Percentiles rank a stretch among this genome's conserved stretches.
Evolutionary conservation across 495 filamentous ascomycete species (phyloP).

Genomic region (Trichoderma parareesei): DNA sequence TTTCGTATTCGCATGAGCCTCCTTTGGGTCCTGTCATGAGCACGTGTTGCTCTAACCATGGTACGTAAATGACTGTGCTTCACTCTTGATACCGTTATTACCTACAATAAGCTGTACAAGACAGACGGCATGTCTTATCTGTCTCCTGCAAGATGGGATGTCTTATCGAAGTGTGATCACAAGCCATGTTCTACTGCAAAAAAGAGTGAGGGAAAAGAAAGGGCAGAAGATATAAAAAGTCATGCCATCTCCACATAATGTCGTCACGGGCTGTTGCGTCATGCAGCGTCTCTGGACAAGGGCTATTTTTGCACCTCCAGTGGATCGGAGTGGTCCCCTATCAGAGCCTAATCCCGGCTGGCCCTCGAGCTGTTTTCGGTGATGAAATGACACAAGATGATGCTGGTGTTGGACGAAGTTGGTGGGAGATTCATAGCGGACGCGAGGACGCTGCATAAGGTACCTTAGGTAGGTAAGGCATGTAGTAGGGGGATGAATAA

Average conservation of each 20-base stretch:
- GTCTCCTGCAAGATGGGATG: too few species aligned
- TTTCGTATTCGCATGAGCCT: neutral
- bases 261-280: constrained; percentile 5
- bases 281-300: neutral
- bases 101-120: too few species aligned
- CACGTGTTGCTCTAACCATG: neutral
- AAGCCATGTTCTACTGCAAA: too few species aligned
- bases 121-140: too few species aligned
- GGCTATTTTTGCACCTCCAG: neutral
- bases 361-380: neutral
- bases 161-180: neutral
- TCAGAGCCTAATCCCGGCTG: constrained; percentile 3
- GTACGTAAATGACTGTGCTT: too few species aligned
- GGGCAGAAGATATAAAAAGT: neutral
- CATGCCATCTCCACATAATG: constrained; percentile 8
- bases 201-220: too few species aligned
- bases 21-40: neutral
- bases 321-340: neutral
- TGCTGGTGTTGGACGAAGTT: neutral
- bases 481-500: too few species aligned
- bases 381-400: neutral
- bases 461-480: too few species aligned
- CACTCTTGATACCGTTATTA: too few species aligned
- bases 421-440: neutral
- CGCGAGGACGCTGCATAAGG: too few species aligned